These are phyloP conservation scores for Terfezia boudieri DNA, from an alignment of 495 filamentous ascomycete species.

Conservation along the genomic window DNA sequence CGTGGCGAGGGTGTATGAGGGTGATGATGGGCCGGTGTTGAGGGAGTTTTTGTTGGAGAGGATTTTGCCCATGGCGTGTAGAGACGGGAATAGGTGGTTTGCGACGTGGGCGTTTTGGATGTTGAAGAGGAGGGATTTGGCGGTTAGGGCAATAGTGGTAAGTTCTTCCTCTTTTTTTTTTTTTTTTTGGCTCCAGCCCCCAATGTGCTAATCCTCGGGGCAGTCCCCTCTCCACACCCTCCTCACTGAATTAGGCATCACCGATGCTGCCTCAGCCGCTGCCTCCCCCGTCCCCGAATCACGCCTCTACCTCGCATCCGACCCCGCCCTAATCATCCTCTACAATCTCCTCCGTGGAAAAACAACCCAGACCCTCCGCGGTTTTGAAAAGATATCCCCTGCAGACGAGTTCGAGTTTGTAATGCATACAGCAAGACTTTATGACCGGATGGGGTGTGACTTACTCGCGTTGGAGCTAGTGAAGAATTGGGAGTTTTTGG, in stretches of 20 bases:
- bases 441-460: slow-evolving; percentile 91
- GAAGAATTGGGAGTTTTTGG: slow-evolving; percentile 71
- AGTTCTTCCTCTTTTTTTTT: slow-evolving; percentile 3
- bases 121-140: slow-evolving; percentile 59
- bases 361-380: slow-evolving; percentile 65
- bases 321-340: slow-evolving; percentile 67
- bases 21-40: slow-evolving; percentile 56
- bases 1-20: slow-evolving; percentile 70
- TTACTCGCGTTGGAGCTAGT: slow-evolving; percentile 73
- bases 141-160: slow-evolving; percentile 61
- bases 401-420: slow-evolving; percentile 75
- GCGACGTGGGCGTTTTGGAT: slow-evolving; percentile 95
- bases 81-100: slow-evolving; percentile 77
- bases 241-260: slow-evolving; percentile 41
- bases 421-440: slow-evolving; percentile 65
- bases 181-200: slow-evolving; percentile 6
- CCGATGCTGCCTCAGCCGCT: background rate
- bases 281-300: slow-evolving; percentile 15
- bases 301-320: slow-evolving; percentile 66
- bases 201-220: background rate
- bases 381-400: slow-evolving; percentile 59
- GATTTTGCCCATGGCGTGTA: slow-evolving; percentile 52
- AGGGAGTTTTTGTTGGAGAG: slow-evolving; percentile 54
- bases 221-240: slow-evolving; percentile 41
- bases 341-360: slow-evolving; percentile 73